A percentile compares a stretch with the other conserved stretches of the same genome.
Conservation (phyloP, 2,329 filamentous ascomycete genomes). For the Cercospora sojina region DNA sequence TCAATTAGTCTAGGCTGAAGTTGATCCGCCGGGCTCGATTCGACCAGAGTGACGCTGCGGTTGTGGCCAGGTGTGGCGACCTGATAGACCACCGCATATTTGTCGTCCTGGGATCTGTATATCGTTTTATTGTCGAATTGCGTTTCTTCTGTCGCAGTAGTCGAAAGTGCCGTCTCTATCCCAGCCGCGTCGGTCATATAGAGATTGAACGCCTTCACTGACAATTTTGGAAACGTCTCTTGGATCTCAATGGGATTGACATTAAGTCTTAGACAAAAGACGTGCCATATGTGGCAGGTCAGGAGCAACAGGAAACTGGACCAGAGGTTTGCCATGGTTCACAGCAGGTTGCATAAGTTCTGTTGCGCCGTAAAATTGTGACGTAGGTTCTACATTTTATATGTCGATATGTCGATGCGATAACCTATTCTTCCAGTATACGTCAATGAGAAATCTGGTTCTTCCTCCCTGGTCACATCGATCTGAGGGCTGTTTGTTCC, state of each 20-base stretch:
- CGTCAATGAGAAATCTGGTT: no score
- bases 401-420: no score
- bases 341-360: neutral
- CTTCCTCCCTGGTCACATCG: no score
- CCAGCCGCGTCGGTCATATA: neutral
- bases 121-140: neutral
- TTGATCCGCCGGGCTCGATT: slow-evolving; percentile 6
- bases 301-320: neutral
- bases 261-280: neutral
- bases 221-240: neutral
- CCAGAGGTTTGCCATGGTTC: neutral
- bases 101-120: slow-evolving; percentile 3
- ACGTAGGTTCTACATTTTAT: no score
- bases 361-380: neutral
- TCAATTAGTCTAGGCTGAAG: neutral
- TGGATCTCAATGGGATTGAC: neutral
- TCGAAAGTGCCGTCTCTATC: slow-evolving; percentile 9
- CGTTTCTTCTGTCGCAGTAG: neutral
- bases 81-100: slow-evolving; percentile 13
- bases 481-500: no score
- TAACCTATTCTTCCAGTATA: no score
- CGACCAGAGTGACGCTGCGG: slow-evolving; percentile 3
- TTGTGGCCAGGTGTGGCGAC: neutral
- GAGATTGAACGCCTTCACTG: slow-evolving; percentile 6
- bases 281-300: neutral